Base-by-base conservation (phyloP, 169 alveolate species). In the Plasmodium vivax region DNA sequence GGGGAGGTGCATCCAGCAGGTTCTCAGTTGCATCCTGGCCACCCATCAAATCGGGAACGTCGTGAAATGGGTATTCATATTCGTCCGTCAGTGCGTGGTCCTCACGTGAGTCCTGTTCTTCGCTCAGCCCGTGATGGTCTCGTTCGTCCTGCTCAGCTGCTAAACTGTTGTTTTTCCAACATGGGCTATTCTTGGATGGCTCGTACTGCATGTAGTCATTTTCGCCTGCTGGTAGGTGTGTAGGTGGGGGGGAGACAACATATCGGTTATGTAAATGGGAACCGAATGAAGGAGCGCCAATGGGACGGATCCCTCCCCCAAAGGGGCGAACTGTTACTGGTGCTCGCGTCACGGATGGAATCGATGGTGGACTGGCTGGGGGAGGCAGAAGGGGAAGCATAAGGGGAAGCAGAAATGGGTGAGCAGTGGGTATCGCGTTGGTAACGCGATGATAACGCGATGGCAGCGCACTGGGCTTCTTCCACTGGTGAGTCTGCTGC, bases 361-460 rank as follows among this genome's bases (percentile, higher is more conserved):
- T 81, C 88, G 74, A 90, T 62, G 47, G 91, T 90, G 43, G 94
- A 90, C 58, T 73, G 94, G 38, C 94, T 87, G 45, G 10, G 79
- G 23, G 36, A n/a, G 34, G 9, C 7, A 23, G 80, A 90, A 80
- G 72, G 38, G 27, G 47, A 68, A 80, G 9, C 7, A 23, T 62
- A 90, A 80, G 72, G 38, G 27, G 47, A 68, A 80, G 75, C 34
- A 47, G 9, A 82, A 62, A 23, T 7, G 9, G 10, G 75, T 62
- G 75, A 62, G 34, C 34, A 62, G 34, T 62, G 36, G 14, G 9
- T 62, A 62, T 19, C 27, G 27, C 27, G 27, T 23, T 23, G 27
- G 27, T 23, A 23, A 0, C 27, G 27, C 27, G 27, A 23, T 23
- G 27, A 0, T 23, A 23, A 0, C 27, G 27, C 27, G 27, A 23